Conservation (phyloP, 805 yeast genomes). For the Starmerella apicola region DNA sequence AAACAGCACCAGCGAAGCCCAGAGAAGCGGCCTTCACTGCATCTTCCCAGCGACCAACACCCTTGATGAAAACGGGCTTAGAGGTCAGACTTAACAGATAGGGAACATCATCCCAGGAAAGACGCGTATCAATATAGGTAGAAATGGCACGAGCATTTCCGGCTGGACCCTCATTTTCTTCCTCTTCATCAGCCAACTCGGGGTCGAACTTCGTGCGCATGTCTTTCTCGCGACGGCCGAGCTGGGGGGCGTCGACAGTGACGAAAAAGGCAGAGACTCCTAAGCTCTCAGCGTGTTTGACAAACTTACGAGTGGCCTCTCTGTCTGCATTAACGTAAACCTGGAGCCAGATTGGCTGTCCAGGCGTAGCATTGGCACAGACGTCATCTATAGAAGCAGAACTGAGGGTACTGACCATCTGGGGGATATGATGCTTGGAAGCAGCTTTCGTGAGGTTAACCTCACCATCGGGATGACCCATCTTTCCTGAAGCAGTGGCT, state of each 20-base stretch:
- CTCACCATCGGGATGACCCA: conserved; percentile 93
- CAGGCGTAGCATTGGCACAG: conserved; percentile 49
- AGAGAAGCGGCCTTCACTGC: conserved; percentile 57
- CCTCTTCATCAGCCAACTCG: conserved; percentile 37
- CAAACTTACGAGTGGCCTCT: conserved; percentile 44
- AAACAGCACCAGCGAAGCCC: conserved; percentile 66
- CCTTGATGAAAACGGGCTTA: conserved; percentile 47
- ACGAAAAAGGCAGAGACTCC: conserved; percentile 76
- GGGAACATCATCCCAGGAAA: conserved; percentile 20
- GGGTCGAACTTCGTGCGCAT: conserved; percentile 52
- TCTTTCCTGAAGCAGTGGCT: conserved; percentile 84
- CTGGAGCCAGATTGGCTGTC: conserved; percentile 81
- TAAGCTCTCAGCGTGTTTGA: conserved; percentile 57
- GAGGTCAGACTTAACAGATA: conserved; percentile 10
- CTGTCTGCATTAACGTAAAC: conserved; percentile 72
- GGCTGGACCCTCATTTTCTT: conserved; percentile 33
- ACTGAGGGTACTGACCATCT: conserved; percentile 88
- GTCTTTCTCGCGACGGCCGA: conserved; percentile 87
- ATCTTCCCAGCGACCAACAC: conserved; percentile 76
- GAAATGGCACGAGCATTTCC: conserved; percentile 84
- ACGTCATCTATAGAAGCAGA: conserved; percentile 82
- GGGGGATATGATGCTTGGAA: conserved; percentile 55
- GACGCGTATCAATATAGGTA: conserved; percentile 65
- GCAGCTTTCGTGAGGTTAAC: conserved; percentile 75
- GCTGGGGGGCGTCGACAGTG: conserved; percentile 76